Conservation (phyloP, 139 green algal species). For the Chlorokybus atmophyticus region DNA sequence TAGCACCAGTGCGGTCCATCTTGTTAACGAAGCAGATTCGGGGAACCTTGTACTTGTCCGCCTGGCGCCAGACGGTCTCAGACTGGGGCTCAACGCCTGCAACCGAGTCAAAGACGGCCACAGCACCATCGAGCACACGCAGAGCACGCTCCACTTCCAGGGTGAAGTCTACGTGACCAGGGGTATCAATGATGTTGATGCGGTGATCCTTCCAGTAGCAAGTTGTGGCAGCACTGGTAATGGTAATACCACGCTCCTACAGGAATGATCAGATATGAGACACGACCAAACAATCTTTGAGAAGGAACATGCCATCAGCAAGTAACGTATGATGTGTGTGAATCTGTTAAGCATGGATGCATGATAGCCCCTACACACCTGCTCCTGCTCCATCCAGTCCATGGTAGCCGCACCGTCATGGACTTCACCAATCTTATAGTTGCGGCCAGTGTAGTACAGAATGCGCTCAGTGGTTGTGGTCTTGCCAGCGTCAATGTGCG, state of each 20-base stretch:
- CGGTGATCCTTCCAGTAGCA: slow-evolving; percentile 89
- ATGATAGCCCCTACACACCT: slow-evolving; percentile 11
- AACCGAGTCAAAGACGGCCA: slow-evolving; percentile 90
- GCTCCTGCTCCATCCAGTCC: slow-evolving; percentile 90
- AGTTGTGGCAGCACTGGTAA: slow-evolving; percentile 93
- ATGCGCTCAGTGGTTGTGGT: slow-evolving; percentile 97
- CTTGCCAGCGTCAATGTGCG: slow-evolving; percentile 55
- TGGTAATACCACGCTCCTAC: slow-evolving; percentile 98
- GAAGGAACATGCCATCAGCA: too few relatives aligned
- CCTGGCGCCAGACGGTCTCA: slow-evolving; percentile 92
- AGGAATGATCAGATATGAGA: too few relatives aligned
- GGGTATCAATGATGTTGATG: slow-evolving; percentile 99
- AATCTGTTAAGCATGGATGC: slow-evolving; percentile 47
- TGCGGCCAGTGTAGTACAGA: slow-evolving; percentile 96
- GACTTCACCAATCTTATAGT: slow-evolving; percentile 99
- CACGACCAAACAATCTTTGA: too few relatives aligned
- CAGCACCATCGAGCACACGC: slow-evolving; percentile 92
- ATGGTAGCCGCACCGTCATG: slow-evolving; percentile 97
- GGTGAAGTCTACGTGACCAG: slow-evolving; percentile 63
- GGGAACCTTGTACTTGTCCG: slow-evolving; percentile 92
- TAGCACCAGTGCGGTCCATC: slow-evolving; percentile 97
- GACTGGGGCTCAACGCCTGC: slow-evolving; percentile 94
- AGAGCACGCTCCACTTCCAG: slow-evolving; percentile 87
- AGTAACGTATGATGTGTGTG: too few relatives aligned
- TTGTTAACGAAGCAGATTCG: slow-evolving; percentile 99